phyloP scores from a whole-genome alignment of 192 early-diverging fungal genomes.

The Coemansia sp. region DNA sequence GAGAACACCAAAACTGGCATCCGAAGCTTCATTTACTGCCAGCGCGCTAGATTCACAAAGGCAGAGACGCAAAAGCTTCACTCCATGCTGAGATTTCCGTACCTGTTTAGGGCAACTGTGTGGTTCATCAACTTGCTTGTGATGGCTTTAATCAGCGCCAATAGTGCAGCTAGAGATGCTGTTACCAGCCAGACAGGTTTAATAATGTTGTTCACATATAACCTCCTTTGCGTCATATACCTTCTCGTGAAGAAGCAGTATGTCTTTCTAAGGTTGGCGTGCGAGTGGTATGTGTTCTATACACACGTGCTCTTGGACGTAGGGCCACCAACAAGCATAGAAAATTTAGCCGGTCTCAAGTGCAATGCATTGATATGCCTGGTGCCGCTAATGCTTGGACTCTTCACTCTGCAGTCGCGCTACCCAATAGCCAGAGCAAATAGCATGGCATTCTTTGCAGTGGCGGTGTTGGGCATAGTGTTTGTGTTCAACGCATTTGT shows the following conservation, averaged over 20 bases:
- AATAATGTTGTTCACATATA: background rate
- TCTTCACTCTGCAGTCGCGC: background rate
- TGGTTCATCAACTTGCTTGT: background rate
- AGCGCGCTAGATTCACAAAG: background rate
- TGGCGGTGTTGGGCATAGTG: background rate
- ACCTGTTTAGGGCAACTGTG: background rate
- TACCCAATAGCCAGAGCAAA: background rate
- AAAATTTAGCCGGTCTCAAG: background rate
- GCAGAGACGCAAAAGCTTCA: slow-evolving; percentile 1
- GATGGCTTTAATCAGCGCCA: background rate
- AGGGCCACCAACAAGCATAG: background rate
- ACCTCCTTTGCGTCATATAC: background rate
- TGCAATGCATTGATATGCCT: background rate
- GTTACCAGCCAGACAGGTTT: background rate
- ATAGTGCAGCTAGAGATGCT: background rate
- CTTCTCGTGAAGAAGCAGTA: background rate
- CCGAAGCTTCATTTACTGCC: background rate
- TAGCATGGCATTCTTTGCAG: background rate
- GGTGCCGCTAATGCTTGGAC: background rate
- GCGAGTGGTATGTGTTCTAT: background rate
- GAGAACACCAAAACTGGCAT: background rate
- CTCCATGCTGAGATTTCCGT: background rate
- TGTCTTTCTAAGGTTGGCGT: background rate
- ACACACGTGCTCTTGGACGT: background rate
- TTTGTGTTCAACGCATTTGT: background rate